Evolutionary conservation across 306 rosid species (phyloP), one percentile per base, ranked within the genome.

Genomic region (Trifolium fragiferum): DNA sequence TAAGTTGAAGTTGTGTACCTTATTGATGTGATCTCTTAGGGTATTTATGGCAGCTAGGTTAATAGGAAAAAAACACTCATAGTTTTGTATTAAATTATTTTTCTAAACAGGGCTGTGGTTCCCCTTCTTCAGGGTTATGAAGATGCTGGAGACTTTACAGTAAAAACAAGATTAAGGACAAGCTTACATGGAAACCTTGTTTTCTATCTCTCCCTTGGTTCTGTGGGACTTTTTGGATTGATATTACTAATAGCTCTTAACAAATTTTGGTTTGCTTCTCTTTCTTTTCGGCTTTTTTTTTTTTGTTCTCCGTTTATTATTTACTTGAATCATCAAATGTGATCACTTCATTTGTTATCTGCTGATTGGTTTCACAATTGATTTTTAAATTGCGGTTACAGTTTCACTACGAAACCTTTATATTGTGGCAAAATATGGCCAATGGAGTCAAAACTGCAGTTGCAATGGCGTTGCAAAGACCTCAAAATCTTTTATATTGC

Each of bases 61-160:
- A 43, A 44, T 73, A 77, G 75, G 7, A 4, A 74, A 54, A 65
- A 62, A 33, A 77, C 76, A 73, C 93, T 87, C 85, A 84, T 84
- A 79, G 72, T 78, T 83, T 78, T 75, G 65, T 61, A 76, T 79
- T 68, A 80, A 75, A 75, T 67, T 83, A 82, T 86, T 83, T 79
- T 81, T 85, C 88, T 88, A 84, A 89, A 79, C 97, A 93, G 98
- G 98, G 83, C 90, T 84, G 92, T 88, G 93, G 89, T 88, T 84
- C 98, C 98, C 83, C 90, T 90, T 91, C 75, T 93, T 86, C 96
- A 93, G 91, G 98, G 98, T 77, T 93, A 88, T 87, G 97, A 93
- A 91, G 98, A 93, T 77, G 97, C 98, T 77, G 98, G 97, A 62
- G 98, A 93, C 80, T 93, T 93, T 58, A 91, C 97, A 7, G 79